phyloP scores from a whole-genome alignment of 129 eudicot genomes.

The Erigeron canadensis region DNA sequence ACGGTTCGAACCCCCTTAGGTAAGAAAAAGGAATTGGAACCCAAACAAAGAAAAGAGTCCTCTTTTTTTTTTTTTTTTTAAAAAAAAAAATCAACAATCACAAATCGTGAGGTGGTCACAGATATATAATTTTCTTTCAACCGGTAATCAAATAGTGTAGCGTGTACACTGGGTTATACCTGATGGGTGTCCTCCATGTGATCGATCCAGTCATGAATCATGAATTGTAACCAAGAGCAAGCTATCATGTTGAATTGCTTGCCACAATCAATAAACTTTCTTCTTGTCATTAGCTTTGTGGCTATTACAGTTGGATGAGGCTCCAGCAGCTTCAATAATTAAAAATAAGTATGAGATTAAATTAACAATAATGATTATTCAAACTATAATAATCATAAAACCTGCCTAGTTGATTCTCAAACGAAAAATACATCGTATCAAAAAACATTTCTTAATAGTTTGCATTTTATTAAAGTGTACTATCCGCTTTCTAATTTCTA shows the following conservation, averaged over 20 bases:
- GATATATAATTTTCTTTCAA: neutral
- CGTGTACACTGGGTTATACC: conserved; percentile 15
- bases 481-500: too few species aligned
- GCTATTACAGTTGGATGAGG: conserved; percentile 56
- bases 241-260: conserved; percentile 64
- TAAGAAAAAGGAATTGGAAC: too few species aligned
- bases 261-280: conserved; percentile 38
- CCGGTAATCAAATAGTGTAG: neutral
- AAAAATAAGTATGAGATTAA: too few species aligned
- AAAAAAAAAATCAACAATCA: neutral
- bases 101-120: neutral
- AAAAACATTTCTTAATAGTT: too few species aligned
- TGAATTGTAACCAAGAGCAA: conserved; percentile 63
- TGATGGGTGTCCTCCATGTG: conserved; percentile 64
- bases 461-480: too few species aligned
- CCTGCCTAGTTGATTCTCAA: too few species aligned
- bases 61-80: too few species aligned
- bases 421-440: too few species aligned
- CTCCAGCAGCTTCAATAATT: conserved; percentile 42
- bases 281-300: conserved; percentile 46
- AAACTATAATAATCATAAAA: too few species aligned
- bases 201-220: conserved; percentile 72
- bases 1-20: too few species aligned
- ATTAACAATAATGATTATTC: too few species aligned
- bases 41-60: too few species aligned